These are phyloP conservation scores for Elaeis guineensis DNA, from an alignment of 176 grass and related monocot genomes.

Conservation along the genomic window DNA sequence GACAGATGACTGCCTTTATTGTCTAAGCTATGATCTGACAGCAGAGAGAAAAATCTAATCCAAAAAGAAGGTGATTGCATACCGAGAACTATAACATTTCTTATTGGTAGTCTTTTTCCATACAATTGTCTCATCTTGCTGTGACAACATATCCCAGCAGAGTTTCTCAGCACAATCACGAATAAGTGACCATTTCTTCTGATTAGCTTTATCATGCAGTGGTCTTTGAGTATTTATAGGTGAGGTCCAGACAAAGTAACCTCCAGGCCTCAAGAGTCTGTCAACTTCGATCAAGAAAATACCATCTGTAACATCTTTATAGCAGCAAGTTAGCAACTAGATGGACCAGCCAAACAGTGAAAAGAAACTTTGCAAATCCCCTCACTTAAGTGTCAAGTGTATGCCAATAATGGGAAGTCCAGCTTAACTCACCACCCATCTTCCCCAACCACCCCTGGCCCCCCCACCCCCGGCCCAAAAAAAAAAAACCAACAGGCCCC, in stretches of 20 bases:
- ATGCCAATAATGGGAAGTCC: not conserved
- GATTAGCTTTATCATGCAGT: slow-evolving; percentile 79
- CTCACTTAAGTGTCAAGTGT: too few species aligned
- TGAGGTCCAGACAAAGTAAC: slow-evolving; percentile 96
- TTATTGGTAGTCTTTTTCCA: slow-evolving; percentile 85
- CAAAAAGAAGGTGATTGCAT: not conserved
- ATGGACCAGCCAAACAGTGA: not conserved
- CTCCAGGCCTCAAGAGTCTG: slow-evolving; percentile 86
- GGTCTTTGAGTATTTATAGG: slow-evolving; percentile 78
- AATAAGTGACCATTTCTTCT: slow-evolving; percentile 79
- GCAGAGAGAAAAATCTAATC: too few species aligned
- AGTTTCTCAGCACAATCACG: slow-evolving; percentile 52
- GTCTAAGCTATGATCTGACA: too few species aligned
- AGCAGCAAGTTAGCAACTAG: not conserved
- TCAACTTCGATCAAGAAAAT: slow-evolving; percentile 92
- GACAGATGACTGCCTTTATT: too few species aligned
- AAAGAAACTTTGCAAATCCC: too few species aligned
- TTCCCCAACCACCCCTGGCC: too few species aligned
- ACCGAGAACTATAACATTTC: slow-evolving; percentile 85
- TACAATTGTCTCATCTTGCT: slow-evolving; percentile 97
- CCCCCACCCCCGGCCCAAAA: too few species aligned
- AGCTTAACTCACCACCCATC: not conserved
- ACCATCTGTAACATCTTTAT: slow-evolving; percentile 50
- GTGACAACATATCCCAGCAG: slow-evolving; percentile 95
- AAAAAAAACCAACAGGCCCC: not conserved